phyloP scores from a whole-genome alignment of 441 rosid genomes.

The Erodium texanum region DNA sequence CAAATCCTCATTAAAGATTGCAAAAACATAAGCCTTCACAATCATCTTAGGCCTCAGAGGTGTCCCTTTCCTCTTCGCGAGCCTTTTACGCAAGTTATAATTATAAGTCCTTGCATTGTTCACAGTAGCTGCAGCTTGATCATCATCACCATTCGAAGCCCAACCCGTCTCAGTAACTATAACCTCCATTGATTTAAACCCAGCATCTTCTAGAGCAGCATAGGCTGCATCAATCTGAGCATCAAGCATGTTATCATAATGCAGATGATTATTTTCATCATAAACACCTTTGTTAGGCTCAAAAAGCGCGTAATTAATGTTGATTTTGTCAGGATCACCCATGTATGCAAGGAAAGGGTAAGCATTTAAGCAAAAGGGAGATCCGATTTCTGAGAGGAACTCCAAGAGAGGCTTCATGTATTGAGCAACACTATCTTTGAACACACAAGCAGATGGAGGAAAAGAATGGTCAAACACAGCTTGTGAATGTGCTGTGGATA shows the following conservation, averaged over 20 bases:
- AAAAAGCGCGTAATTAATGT: conserved; percentile 87
- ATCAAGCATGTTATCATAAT: conserved; percentile 92
- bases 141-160: too few relatives aligned
- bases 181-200: too few relatives aligned
- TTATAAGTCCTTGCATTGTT: too few relatives aligned
- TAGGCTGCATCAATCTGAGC: conserved; percentile 70
- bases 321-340: conserved; percentile 56
- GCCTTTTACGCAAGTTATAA: too few relatives aligned
- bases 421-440: not conserved
- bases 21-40: too few relatives aligned
- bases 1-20: too few relatives aligned
- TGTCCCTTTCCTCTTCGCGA: too few relatives aligned
- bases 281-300: conserved; percentile 56
- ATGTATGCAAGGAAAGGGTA: conserved; percentile 83
- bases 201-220: too few relatives aligned
- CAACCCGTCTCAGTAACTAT: too few relatives aligned
- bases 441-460: not conserved
- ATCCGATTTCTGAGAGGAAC: not conserved
- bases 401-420: not conserved
- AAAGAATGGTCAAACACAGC: conserved; percentile 70
- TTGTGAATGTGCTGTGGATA: conserved; percentile 79
- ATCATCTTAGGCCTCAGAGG: too few relatives aligned
- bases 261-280: conserved; percentile 55
- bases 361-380: conserved; percentile 59
- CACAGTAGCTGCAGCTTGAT: too few relatives aligned